phyloP scores from a whole-genome alignment of 2,329 filamentous ascomycete species.

The Aspergillus sp. region DNA sequence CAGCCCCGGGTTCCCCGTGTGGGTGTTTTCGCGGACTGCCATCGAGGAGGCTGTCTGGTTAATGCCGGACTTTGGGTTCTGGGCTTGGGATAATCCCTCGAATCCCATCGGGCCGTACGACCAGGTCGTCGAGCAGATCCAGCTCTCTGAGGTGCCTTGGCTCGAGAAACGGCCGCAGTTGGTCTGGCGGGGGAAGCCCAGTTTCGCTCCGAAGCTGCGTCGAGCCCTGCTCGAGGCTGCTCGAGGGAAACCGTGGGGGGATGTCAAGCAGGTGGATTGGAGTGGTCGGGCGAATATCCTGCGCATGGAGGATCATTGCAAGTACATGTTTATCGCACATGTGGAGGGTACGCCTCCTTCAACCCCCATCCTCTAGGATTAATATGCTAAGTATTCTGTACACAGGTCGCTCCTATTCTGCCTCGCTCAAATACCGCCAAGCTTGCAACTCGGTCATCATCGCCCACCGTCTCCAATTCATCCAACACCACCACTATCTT shows the following conservation, averaged over 20 bases:
- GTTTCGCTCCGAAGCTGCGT: slow-evolving; percentile 34
- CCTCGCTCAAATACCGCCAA: slow-evolving; percentile 43
- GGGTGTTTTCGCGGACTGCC: slow-evolving; percentile 36
- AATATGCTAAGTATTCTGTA: not conserved
- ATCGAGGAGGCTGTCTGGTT: slow-evolving; percentile 41
- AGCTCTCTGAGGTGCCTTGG: slow-evolving; percentile 23
- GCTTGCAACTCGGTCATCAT: slow-evolving; percentile 41
- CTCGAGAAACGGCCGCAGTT: slow-evolving; percentile 34
- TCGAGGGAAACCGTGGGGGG: slow-evolving; percentile 38
- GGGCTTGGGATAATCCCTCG: slow-evolving; percentile 38
- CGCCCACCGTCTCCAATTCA: slow-evolving; percentile 39
- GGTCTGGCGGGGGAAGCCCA: slow-evolving; percentile 44
- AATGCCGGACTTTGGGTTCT: slow-evolving; percentile 47
- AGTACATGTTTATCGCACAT: slow-evolving; percentile 46
- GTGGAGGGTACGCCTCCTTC: slow-evolving; percentile 38
- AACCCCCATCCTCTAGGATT: not conserved
- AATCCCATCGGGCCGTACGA: slow-evolving; percentile 30
- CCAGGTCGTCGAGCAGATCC: slow-evolving; percentile 27
- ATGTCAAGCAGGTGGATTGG: slow-evolving; percentile 39
- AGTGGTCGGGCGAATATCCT: slow-evolving; percentile 35
- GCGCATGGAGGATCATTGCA: slow-evolving; percentile 45
- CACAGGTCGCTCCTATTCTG: slow-evolving; percentile 37
- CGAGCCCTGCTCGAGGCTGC: slow-evolving; percentile 33
- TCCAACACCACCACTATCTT: slow-evolving; percentile 41
- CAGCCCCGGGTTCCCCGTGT: slow-evolving; percentile 28